Conservation (phyloP, 345 rosid species). For the Gossypium bickii region DNA sequence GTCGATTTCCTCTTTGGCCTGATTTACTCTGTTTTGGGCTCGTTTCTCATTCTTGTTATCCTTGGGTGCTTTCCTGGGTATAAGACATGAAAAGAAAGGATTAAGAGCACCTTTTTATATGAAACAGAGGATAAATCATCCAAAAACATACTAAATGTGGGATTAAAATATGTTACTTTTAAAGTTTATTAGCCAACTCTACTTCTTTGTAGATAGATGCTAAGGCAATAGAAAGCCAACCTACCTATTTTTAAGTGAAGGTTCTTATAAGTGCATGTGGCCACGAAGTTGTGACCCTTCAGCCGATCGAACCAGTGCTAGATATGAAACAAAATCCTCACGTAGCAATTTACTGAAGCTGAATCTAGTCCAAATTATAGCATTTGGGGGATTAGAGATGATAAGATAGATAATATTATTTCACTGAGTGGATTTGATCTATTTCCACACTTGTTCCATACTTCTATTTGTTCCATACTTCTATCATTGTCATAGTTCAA, state of each 20-base stretch:
- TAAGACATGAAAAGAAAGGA: too few species aligned
- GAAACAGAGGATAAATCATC: too few species aligned
- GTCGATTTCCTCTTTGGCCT: too few species aligned
- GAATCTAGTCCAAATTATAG: constrained; percentile 5
- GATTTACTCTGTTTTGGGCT: too few species aligned
- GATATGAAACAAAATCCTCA: neutral
- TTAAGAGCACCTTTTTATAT: too few species aligned
- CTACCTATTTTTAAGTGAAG: constrained; percentile 3
- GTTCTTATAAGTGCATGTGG: neutral
- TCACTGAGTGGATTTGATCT: constrained; percentile 1
- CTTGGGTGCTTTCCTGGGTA: too few species aligned
- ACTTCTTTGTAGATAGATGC: neutral
- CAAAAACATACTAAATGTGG: too few species aligned
- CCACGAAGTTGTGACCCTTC: neutral
- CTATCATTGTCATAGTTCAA: neutral
- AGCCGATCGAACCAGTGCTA: neutral
- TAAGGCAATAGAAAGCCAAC: neutral
- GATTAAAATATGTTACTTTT: too few species aligned
- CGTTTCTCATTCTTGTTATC: too few species aligned
- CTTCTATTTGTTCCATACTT: neutral
- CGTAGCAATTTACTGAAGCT: neutral
- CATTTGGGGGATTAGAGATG: neutral
- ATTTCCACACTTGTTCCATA: neutral
- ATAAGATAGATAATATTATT: neutral
- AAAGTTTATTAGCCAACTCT: too few species aligned